Evolutionary conservation across 768 basidiomycete species (phyloP).

Genomic region (Termitomyces sp.): DNA sequence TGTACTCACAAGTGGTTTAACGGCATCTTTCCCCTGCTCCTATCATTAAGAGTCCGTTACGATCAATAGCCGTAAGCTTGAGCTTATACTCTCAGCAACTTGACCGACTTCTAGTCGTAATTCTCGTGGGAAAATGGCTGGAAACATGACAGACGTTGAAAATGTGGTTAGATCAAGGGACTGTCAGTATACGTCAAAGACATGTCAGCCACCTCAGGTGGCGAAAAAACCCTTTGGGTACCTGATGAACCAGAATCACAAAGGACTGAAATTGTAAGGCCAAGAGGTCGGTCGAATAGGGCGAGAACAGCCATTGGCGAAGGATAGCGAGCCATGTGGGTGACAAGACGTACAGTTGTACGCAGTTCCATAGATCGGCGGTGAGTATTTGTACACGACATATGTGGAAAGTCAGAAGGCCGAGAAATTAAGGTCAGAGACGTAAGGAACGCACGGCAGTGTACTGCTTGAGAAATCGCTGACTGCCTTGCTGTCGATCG

Average conservation of each 20-base stretch:
- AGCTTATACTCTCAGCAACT: background rate
- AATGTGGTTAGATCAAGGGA: background rate
- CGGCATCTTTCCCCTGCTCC: background rate
- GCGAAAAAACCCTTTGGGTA: too few relatives aligned
- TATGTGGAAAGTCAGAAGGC: background rate
- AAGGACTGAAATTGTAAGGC: background rate
- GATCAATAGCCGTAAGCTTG: background rate
- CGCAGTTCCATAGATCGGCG: background rate
- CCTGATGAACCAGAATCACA: background rate
- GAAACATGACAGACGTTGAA: background rate
- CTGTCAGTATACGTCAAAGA: background rate
- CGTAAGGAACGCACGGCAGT: background rate
- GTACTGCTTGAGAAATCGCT: background rate
- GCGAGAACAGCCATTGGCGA: too few relatives aligned
- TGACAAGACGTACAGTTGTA: background rate
- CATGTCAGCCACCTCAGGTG: background rate
- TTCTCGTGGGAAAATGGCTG: background rate
- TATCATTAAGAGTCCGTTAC: background rate
- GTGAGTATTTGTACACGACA: too few relatives aligned
- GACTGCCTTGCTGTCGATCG: background rate
- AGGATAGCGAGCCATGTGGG: background rate
- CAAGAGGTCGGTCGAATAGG: background rate
- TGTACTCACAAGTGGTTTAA: background rate
- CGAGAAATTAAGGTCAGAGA: background rate
- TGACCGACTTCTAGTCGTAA: background rate